Percentiles rank a stretch among this genome's conserved stretches.
These are phyloP conservation scores for Eutrema yunnanense DNA, from an alignment of 345 rosid species.

Conservation along the genomic window DNA sequence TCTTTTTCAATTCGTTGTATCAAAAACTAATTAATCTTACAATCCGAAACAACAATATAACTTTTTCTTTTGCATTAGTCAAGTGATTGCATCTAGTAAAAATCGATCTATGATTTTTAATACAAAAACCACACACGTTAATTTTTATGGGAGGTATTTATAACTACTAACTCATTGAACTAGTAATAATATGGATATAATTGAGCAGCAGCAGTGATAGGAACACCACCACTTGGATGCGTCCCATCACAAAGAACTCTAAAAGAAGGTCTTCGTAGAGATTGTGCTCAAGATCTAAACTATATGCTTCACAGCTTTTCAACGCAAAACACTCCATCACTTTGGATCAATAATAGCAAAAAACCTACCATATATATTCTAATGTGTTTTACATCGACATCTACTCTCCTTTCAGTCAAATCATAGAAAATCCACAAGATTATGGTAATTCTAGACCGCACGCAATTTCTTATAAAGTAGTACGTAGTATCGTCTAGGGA, in stretches of 20 bases:
- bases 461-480: not conserved
- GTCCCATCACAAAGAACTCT: constrained; percentile 53
- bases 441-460: constrained; percentile 36
- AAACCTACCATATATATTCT: constrained; percentile 25
- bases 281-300: constrained; percentile 36
- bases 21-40: too few species aligned
- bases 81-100: too few species aligned
- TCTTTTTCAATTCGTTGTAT: too few species aligned
- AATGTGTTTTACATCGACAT: constrained; percentile 35
- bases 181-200: not conserved
- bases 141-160: not conserved
- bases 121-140: too few species aligned
- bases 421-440: constrained; percentile 37
- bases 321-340: constrained; percentile 40
- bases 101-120: too few species aligned
- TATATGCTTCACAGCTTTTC: constrained; percentile 42
- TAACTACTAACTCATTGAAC: not conserved
- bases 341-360: constrained; percentile 20
- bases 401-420: constrained; percentile 30
- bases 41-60: too few species aligned
- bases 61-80: too few species aligned
- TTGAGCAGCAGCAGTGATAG: constrained; percentile 38
- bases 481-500: not conserved
- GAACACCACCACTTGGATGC: constrained; percentile 59
- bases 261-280: constrained; percentile 39